Base-by-base conservation (phyloP, 345 rosid genomes). In the Lepidium africanum region DNA sequence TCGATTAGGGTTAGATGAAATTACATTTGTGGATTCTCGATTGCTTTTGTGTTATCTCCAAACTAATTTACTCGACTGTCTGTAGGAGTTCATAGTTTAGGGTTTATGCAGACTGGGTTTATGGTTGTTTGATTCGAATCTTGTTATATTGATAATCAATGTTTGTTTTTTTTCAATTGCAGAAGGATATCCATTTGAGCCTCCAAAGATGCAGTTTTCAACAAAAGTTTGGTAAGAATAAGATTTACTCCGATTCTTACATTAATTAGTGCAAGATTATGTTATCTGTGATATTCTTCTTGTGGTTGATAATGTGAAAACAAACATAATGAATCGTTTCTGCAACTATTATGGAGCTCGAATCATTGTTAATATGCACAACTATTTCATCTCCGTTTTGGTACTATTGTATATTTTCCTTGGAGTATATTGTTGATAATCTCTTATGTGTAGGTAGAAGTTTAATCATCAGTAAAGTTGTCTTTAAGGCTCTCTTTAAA, bases 151-250 rank as follows among this genome's bases (percentile, higher is more conserved):
- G 1, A 13, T 53, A 11, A 55, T 21, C 15, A 40, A 42, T 49
- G 33, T 30, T 30, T 12, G 51, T 19, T 33, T 30, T 37, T 5
- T 35, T 17, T 19, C 30, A 65, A 60, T 72, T 84, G 82, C 92
- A 95, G 99, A 95, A 83, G 96, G 93, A 42, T 95, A 95, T 76
- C 99, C 99, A 4, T 95, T 95, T 74, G 96, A 91, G 90, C 99
- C 99, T 67, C 99, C 99, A 32, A 95, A 87, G 83, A 91, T 95
- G 99, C 90, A 91, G 74, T 95, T 95, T 62, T 78, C 85, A 27
- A 95, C 97, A 41, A 91, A 87, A 89, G 97, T 95, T 71, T 95
- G 99, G 99, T 95, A 91, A 54, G 95, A 59, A 75, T 41, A 38
- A 46, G 49, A 40, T 30, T 59, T 16, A 25, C 59, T 54, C 48